phyloP scores from a whole-genome alignment of 2,329 filamentous ascomycete species.

The Colletotrichum liriopes region DNA sequence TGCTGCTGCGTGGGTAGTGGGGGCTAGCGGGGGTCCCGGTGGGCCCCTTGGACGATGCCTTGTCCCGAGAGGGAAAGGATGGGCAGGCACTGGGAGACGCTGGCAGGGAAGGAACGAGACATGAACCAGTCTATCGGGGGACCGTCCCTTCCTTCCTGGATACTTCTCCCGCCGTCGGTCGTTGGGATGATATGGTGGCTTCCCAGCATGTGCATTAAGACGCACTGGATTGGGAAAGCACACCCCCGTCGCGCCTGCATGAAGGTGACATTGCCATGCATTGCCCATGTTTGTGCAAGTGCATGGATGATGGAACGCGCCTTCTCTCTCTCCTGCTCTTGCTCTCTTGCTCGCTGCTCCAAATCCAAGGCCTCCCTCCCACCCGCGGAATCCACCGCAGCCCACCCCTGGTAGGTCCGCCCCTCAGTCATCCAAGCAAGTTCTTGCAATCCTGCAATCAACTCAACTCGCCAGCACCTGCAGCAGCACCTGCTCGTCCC shows the following conservation, averaged over 20 bases:
- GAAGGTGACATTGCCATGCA: not conserved
- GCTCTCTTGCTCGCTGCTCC: not conserved
- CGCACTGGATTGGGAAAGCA: not conserved
- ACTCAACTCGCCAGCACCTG: not conserved
- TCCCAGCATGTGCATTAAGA: not conserved
- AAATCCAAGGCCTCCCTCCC: not conserved
- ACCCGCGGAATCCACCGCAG: not conserved
- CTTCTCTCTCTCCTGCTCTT: not conserved
- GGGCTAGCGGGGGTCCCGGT: not conserved
- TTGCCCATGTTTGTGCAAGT: not conserved
- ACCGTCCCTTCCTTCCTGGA: slow-evolving; percentile 24
- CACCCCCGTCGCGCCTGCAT: not conserved
- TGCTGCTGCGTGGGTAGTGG: not conserved
- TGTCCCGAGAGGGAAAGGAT: slow-evolving; percentile 15
- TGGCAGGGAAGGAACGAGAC: slow-evolving; percentile 19
- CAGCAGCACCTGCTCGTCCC: not conserved
- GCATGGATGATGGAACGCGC: not conserved
- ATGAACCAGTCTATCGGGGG: slow-evolving; percentile 37
- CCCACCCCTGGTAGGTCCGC: not conserved
- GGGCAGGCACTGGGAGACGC: slow-evolving; percentile 12
- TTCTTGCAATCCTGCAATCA: not conserved
- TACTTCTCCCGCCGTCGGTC: not conserved
- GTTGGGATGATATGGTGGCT: not conserved
- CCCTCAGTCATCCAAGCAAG: not conserved
- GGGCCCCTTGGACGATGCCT: not conserved